phyloP scores from a whole-genome alignment of 768 basidiomycete species.

The Kwoniella bestiolae region DNA sequence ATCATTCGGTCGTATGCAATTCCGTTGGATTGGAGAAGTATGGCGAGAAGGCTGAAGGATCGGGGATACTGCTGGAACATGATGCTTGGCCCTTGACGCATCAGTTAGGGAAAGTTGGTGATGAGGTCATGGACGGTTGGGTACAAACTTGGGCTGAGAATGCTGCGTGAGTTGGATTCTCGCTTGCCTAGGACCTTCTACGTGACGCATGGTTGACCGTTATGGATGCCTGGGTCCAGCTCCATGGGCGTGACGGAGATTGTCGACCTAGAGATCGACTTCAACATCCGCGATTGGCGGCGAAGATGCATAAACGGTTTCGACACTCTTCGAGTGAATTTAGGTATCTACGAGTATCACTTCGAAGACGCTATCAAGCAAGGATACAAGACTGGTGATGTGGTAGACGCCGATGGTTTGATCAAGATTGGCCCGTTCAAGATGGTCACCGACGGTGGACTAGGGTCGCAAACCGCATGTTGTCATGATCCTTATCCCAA shows the following conservation, averaged over 20 bases:
- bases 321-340: slow-evolving; percentile 4
- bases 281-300: slow-evolving; percentile 37
- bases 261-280: slow-evolving; percentile 46
- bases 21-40: slow-evolving; percentile 19
- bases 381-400: slow-evolving; percentile 11
- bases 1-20: slow-evolving; percentile 39
- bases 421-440: slow-evolving; percentile 24
- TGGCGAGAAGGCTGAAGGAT: slow-evolving; percentile 1
- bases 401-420: slow-evolving; percentile 33
- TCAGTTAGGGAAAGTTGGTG: background rate
- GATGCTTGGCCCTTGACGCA: background rate
- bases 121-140: background rate
- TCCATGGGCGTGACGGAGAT: slow-evolving; percentile 43
- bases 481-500: slow-evolving; percentile 42
- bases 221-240: slow-evolving; percentile 1
- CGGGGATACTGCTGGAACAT: slow-evolving; percentile 4
- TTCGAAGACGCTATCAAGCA: background rate
- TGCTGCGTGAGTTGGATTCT: background rate
- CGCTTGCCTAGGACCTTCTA: background rate
- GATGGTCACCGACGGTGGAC: slow-evolving; percentile 49
- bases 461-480: slow-evolving; percentile 44
- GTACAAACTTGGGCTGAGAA: background rate
- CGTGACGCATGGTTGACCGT: background rate
- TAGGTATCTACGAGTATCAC: background rate
- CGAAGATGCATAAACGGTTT: slow-evolving; percentile 9